Evolutionary conservation across 139 green algal genomes (phyloP), one percentile per base, ranked within the genome.

Genomic region (Mesotaenium endlicherianum): DNA sequence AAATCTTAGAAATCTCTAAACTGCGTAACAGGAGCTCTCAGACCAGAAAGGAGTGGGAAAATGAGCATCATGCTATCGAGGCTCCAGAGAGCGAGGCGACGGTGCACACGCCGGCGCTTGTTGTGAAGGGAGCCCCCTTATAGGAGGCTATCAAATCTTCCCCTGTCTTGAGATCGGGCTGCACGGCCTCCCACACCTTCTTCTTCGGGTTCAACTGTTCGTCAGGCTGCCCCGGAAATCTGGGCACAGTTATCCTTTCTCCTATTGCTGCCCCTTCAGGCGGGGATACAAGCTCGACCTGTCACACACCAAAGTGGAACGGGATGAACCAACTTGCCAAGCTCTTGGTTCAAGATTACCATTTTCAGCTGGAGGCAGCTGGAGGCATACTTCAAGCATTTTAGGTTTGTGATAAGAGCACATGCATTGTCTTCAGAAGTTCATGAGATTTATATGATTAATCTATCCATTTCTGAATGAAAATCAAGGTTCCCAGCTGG

Each of bases 261-360:
- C 95, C 95, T 2, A 91, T 55, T 1, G 81, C 75, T 0, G 88
- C 87, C 5, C 90, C 93, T 11, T 89, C 89, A 0, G 95, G 94
- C 17, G 95, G 95, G 55, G 93, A 89, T 14, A 97, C 88, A 57
- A 97, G 87, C 88, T 98, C 95, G 26, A 84, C 74, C 81, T 84
- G 70, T n/a, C n/a, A n/a, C 16, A 34, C n/a, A 26, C n/a, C 34
- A 26, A n/a, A 3, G 53, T 34, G 53, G 53, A 1, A 0, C 53
- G 3, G 30, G 2, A n/a, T 3, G 4, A 60, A 31, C n/a, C n/a
- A n/a, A n/a, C n/a, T n/a, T n/a, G n/a, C n/a, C n/a, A n/a, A n/a
- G n/a, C n/a, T n/a, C n/a, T n/a, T n/a, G n/a, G n/a, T n/a, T n/a
- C n/a, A n/a, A n/a, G n/a, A n/a, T n/a, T n/a, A n/a, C n/a, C n/a